Conservation (phyloP, 257 asterid genomes). For the Nicotiana otophora region DNA sequence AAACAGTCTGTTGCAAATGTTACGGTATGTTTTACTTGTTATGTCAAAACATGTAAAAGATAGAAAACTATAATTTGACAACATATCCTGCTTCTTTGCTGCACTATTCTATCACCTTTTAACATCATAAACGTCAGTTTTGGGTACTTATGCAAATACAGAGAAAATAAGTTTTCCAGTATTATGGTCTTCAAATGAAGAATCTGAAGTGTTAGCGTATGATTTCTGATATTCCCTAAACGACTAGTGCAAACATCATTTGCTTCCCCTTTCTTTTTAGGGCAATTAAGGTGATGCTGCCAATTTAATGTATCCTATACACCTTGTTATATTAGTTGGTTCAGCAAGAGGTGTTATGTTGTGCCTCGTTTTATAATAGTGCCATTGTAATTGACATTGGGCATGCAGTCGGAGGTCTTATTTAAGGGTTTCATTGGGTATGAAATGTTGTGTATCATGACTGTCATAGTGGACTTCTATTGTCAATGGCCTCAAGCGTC, state of each 20-base stretch:
- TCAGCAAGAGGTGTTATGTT: background rate
- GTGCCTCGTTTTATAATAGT: background rate
- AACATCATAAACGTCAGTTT: background rate
- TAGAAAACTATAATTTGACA: background rate
- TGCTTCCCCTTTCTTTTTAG: constrained; percentile 1
- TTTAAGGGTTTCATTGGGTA: constrained; percentile 1
- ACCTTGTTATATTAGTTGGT: background rate
- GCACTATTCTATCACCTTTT: background rate
- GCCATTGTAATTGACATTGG: background rate
- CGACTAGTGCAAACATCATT: background rate
- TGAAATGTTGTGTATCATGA: background rate
- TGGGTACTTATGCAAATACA: background rate
- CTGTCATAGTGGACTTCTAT: background rate
- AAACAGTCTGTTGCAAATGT: constrained; percentile 75
- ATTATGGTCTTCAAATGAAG: background rate
- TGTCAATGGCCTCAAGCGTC: background rate
- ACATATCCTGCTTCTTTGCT: background rate
- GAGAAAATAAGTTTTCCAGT: background rate
- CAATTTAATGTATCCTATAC: background rate
- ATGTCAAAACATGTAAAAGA: background rate
- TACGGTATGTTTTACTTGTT: constrained; percentile 50
- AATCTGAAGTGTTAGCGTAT: background rate
- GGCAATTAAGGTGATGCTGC: background rate
- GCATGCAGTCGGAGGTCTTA: background rate
- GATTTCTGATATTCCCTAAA: background rate